A percentile compares a stretch with the other conserved stretches of the same genome.
These are phyloP conservation scores for Calonectria pseudoturangicola DNA, from an alignment of 2,329 filamentous ascomycete genomes.

Conservation along the genomic window DNA sequence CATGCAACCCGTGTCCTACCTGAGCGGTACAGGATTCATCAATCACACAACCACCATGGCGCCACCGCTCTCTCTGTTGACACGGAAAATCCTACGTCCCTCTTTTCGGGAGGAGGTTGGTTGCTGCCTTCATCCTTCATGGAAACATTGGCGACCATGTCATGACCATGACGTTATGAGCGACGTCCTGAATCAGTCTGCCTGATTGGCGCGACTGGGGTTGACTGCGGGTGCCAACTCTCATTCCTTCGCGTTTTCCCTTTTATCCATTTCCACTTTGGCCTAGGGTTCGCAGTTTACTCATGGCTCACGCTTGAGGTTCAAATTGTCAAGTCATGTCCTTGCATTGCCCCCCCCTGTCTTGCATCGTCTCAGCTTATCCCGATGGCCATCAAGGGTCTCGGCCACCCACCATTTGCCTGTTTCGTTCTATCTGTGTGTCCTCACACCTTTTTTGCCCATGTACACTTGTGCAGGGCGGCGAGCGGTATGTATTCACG, in stretches of 20 bases:
- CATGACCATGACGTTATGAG: constrained; percentile 17
- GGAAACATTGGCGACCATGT: background rate
- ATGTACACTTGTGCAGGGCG: constrained; percentile 2
- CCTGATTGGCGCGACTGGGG: constrained; percentile 26
- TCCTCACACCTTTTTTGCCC: background rate
- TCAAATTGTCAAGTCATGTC: constrained; percentile 25
- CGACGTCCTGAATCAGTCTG: constrained; percentile 15
- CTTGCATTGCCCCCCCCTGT: constrained; percentile 20
- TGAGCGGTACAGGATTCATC: background rate
- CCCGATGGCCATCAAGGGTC: constrained; percentile 26
- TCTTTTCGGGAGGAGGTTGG: constrained; percentile 10
- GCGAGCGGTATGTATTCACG: background rate
- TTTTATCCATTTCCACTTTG: constrained; percentile 10
- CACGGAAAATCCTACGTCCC: background rate
- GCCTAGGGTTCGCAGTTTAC: constrained; percentile 3
- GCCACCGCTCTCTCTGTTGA: constrained; percentile 1
- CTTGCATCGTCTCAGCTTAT: constrained; percentile 27
- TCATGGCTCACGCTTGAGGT: constrained; percentile 1
- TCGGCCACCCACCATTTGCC: constrained; percentile 11
- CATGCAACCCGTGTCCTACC: background rate
- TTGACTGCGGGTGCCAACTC: constrained; percentile 11
- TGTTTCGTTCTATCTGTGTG: constrained; percentile 6
- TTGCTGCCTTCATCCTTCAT: background rate
- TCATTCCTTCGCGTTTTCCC: background rate
- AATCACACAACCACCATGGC: constrained; percentile 1